Conservation (phyloP, 352 stramenopile species). For the Pythium angustatum region DNA sequence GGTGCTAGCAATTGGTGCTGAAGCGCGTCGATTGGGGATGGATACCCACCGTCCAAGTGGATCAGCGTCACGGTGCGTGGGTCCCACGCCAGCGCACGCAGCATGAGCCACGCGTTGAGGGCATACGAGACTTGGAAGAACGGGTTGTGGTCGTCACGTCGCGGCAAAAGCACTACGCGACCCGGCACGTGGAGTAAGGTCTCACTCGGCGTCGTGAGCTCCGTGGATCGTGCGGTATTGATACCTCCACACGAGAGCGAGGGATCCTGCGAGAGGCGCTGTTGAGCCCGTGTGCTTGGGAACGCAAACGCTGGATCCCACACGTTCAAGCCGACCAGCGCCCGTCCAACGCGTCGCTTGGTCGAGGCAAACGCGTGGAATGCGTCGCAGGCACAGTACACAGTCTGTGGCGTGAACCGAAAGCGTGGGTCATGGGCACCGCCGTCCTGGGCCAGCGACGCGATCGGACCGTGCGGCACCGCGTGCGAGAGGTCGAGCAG, state of each 20-base stretch:
- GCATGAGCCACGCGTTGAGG: slow-evolving; percentile 34
- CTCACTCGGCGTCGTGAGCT: not conserved
- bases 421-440: slow-evolving; percentile 42
- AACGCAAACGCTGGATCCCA: slow-evolving; percentile 13
- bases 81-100: slow-evolving; percentile 18
- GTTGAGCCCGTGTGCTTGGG: not conserved
- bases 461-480: slow-evolving; percentile 25
- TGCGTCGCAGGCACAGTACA: slow-evolving; percentile 25
- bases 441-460: slow-evolving; percentile 32
- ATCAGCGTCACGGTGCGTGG: slow-evolving; percentile 25
- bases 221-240: too few relatives aligned
- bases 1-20: slow-evolving; percentile 24
- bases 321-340: too few relatives aligned
- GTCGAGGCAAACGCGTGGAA: not conserved
- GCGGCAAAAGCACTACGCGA: slow-evolving; percentile 17
- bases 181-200: not conserved
- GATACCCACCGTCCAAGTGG: slow-evolving; percentile 33
- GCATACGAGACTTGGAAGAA: slow-evolving; percentile 36
- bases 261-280: too few relatives aligned
- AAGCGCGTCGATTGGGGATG: slow-evolving; percentile 29
- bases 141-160: slow-evolving; percentile 39
- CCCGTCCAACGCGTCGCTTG: not conserved
- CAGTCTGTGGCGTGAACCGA: slow-evolving; percentile 10
- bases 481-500: slow-evolving; percentile 48
- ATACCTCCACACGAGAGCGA: slow-evolving; percentile 1